These are phyloP conservation scores for Ballota nigra DNA, from an alignment of 257 asterid species.

Conservation along the genomic window DNA sequence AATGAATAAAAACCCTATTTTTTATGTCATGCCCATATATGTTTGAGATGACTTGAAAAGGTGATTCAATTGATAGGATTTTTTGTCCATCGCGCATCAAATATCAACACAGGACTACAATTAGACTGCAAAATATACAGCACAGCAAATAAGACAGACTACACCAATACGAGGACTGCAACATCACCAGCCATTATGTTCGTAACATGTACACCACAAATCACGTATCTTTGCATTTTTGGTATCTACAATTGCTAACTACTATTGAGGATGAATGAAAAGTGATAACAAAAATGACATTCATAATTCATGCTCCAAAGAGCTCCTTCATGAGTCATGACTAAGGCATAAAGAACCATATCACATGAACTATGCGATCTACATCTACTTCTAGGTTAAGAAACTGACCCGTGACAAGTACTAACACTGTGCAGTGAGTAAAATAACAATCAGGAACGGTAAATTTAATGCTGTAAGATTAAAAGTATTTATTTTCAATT, in stretches of 20 bases:
- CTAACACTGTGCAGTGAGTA: not conserved
- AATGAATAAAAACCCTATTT: not conserved
- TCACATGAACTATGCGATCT: not conserved
- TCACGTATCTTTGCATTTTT: not conserved
- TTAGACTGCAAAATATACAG: not conserved
- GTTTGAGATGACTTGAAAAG: not conserved
- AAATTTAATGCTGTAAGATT: conserved; percentile 8
- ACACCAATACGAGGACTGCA: not conserved
- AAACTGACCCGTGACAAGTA: not conserved
- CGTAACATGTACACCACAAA: not conserved
- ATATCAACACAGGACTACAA: not conserved
- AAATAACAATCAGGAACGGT: not conserved
- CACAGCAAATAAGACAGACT: not conserved
- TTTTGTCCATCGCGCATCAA: not conserved
- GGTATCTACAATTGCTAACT: not conserved
- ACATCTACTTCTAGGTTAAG: not conserved
- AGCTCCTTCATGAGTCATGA: not conserved
- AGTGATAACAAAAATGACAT: not conserved
- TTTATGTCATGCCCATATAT: not conserved
- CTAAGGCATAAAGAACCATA: not conserved
- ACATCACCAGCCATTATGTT: not conserved
- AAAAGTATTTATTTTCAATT: not conserved
- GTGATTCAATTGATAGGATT: not conserved
- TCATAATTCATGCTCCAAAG: not conserved
- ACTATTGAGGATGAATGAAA: not conserved